These are phyloP conservation scores for Ogataea glucozyma DNA, from an alignment of 805 yeast species.

Conservation along the genomic window DNA sequence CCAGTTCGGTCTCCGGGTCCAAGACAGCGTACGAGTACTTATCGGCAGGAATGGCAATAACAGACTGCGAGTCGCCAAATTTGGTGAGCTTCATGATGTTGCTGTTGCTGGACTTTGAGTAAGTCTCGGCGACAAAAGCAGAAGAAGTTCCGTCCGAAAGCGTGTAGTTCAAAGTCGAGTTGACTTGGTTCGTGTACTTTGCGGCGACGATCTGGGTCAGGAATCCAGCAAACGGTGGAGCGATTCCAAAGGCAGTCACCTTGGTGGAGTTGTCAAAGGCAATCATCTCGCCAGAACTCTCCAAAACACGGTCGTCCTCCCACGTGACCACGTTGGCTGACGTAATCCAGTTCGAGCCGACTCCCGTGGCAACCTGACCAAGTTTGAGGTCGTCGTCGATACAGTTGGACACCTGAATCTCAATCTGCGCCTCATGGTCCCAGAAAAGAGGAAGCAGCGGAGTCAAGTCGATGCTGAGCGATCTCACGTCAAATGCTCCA, in stretches of 20 bases:
- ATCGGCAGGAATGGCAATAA: slow-evolving; percentile 26
- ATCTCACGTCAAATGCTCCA: slow-evolving; percentile 70
- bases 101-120: slow-evolving; percentile 35
- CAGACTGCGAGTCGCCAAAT: slow-evolving; percentile 43
- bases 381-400: slow-evolving; percentile 38
- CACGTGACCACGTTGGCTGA: slow-evolving; percentile 57
- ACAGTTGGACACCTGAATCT: slow-evolving; percentile 57
- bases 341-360: slow-evolving; percentile 60
- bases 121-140: slow-evolving; percentile 32
- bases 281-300: slow-evolving; percentile 41
- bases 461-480: slow-evolving; percentile 70
- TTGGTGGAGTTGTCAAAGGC: slow-evolving; percentile 32
- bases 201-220: slow-evolving; percentile 42
- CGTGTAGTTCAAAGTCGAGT: slow-evolving; percentile 39
- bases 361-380: slow-evolving; percentile 33
- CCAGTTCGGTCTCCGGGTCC: slow-evolving; percentile 23
- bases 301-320: slow-evolving; percentile 45
- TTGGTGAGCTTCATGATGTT: slow-evolving; percentile 41
- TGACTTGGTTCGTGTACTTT: slow-evolving; percentile 35
- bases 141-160: slow-evolving; percentile 41
- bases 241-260: slow-evolving; percentile 35
- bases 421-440: slow-evolving; percentile 41
- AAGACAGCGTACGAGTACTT: slow-evolving; percentile 28
- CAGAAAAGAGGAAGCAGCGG: slow-evolving; percentile 70
- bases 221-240: slow-evolving; percentile 40